phyloP scores from a whole-genome alignment of 306 rosid species.

The Senna siamea region DNA sequence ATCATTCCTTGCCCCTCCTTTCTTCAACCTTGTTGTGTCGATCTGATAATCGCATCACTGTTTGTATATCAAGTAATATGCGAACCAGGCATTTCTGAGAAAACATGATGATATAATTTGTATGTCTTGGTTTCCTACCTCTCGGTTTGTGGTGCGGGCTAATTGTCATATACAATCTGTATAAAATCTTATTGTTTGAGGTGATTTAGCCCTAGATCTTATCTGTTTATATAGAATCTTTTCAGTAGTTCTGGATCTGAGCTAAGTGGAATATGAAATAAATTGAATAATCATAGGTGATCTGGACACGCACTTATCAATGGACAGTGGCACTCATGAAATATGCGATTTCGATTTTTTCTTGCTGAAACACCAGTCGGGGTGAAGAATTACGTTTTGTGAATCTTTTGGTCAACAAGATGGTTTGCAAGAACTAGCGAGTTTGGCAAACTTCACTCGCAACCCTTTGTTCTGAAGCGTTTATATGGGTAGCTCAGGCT shows the following conservation, averaged over 20 bases:
- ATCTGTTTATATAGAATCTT: background rate
- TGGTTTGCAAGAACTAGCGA: too few species aligned
- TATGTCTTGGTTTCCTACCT: conserved; percentile 35
- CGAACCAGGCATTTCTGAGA: conserved; percentile 37
- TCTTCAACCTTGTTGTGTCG: conserved; percentile 15
- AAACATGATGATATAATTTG: conserved; percentile 37
- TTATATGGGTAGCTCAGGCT: too few species aligned
- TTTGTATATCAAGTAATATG: conserved; percentile 38
- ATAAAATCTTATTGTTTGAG: conserved; percentile 33
- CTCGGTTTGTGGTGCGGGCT: conserved; percentile 32
- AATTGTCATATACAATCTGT: conserved; percentile 27
- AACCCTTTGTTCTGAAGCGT: too few species aligned
- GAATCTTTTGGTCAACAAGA: too few species aligned
- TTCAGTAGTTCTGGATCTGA: background rate
- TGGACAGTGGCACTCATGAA: too few species aligned
- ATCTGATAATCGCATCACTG: conserved; percentile 36
- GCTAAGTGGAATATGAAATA: background rate
- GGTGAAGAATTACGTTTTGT: too few species aligned
- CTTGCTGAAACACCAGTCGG: too few species aligned
- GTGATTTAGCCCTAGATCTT: conserved; percentile 35
- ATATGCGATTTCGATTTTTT: too few species aligned
- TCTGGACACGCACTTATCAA: too few species aligned
- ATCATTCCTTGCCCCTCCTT: background rate
- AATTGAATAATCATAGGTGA: background rate
- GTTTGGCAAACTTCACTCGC: too few species aligned